Evolutionary conservation across 2,329 filamentous ascomycete species (phyloP).

Genomic region (Fusarium nematophilum): DNA sequence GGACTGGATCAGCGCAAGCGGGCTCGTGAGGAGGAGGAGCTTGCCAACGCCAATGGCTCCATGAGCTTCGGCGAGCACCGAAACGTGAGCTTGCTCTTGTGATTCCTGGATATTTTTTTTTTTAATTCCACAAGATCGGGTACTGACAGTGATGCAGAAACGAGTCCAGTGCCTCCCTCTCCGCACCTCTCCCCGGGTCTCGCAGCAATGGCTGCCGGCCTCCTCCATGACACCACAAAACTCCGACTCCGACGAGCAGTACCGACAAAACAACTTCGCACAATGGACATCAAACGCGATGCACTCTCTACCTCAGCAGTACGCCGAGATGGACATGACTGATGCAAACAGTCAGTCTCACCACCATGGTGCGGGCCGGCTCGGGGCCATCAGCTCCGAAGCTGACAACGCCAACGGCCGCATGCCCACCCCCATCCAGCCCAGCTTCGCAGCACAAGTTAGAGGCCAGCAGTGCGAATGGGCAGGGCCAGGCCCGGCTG

Average conservation of each 20-base stretch:
- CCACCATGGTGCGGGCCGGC: slow-evolving; percentile 19
- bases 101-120: not conserved
- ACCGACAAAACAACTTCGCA: slow-evolving; percentile 46
- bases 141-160: slow-evolving; percentile 56
- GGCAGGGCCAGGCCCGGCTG: slow-evolving; percentile 48
- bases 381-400: slow-evolving; percentile 27
- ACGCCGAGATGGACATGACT: slow-evolving; percentile 63
- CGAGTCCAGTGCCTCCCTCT: slow-evolving; percentile 65
- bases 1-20: slow-evolving; percentile 57
- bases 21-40: slow-evolving; percentile 57
- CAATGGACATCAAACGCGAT: slow-evolving; percentile 45
- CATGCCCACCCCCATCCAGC: slow-evolving; percentile 70
- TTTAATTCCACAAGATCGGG: not conserved
- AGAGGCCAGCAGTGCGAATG: slow-evolving; percentile 63
- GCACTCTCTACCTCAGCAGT: slow-evolving; percentile 31
- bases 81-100: slow-evolving; percentile 53
- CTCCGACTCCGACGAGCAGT: slow-evolving; percentile 53
- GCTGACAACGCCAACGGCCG: slow-evolving; percentile 53
- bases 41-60: slow-evolving; percentile 48
- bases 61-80: slow-evolving; percentile 63
- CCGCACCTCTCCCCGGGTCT: slow-evolving; percentile 55
- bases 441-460: slow-evolving; percentile 66
- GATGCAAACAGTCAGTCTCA: slow-evolving; percentile 51
- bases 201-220: slow-evolving; percentile 45
- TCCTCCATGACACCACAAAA: slow-evolving; percentile 54